A percentile compares a stretch with the other conserved stretches of the same genome.
These are phyloP conservation scores for Gautieria morchelliformis DNA, from an alignment of 768 basidiomycete species.

Conservation along the genomic window DNA sequence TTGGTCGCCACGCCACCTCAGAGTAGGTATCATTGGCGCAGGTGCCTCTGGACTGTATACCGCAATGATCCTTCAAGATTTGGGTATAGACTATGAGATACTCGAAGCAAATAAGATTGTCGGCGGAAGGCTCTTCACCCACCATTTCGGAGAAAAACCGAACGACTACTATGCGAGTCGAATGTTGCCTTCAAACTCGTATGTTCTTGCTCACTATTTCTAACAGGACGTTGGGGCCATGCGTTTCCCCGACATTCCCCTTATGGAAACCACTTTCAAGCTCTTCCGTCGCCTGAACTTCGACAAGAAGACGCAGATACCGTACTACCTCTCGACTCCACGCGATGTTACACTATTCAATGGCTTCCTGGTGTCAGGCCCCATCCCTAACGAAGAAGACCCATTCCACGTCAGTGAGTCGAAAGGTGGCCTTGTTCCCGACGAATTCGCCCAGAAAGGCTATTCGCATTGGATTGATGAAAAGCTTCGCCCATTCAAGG, in stretches of 20 bases:
- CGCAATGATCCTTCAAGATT: conserved; percentile 35
- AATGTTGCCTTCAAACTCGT: too few relatives aligned
- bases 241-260: conserved; percentile 26
- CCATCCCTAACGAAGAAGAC: not conserved
- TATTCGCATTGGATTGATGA: not conserved
- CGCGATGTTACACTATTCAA: too few relatives aligned
- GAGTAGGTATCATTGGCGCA: too few relatives aligned
- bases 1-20: too few relatives aligned
- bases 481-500: conserved; percentile 15
- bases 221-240: conserved; percentile 30
- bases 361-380: too few relatives aligned
- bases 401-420: conserved; percentile 3
- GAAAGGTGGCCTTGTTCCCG: not conserved
- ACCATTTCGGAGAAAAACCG: conserved; percentile 23
- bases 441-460: not conserved
- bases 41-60: too few relatives aligned
- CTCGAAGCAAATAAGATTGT: conserved; percentile 31
- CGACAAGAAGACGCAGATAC: too few relatives aligned
- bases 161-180: conserved; percentile 25
- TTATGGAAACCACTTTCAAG: conserved; percentile 24
- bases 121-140: conserved; percentile 37
- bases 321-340: too few relatives aligned
- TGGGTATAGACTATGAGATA: conserved; percentile 34
- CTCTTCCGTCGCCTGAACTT: conserved; percentile 12
- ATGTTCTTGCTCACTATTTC: too few relatives aligned